phyloP scores from a whole-genome alignment of 148 eudicot genomes.

The Fallopia convolvulus region DNA sequence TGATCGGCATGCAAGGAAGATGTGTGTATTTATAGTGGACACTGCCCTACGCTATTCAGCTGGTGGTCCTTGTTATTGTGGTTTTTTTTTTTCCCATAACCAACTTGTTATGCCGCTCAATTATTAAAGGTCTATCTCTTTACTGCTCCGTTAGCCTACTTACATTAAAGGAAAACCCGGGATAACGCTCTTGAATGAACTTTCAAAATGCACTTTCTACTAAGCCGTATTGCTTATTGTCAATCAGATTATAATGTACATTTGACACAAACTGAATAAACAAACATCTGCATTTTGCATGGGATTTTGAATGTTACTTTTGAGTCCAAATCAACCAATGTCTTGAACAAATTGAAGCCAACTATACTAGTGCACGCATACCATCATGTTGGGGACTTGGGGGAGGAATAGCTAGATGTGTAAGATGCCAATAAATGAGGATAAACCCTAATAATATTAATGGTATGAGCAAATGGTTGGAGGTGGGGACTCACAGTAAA shows the following conservation, averaged over 20 bases:
- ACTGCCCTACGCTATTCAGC: neutral
- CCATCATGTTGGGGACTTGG: too few species aligned
- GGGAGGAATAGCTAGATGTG: neutral
- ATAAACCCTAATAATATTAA: neutral
- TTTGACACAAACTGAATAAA: neutral
- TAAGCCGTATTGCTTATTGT: neutral
- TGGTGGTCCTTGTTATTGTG: neutral
- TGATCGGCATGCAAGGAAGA: neutral
- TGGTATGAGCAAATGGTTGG: neutral
- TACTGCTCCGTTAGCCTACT: constrained; percentile 2
- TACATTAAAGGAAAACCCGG: neutral
- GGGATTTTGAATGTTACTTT: neutral
- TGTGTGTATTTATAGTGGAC: constrained; percentile 1
- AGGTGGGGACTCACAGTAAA: neutral
- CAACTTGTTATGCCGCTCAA: constrained; percentile 2
- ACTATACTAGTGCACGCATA: too few species aligned
- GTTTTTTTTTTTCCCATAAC: neutral
- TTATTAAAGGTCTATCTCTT: constrained; percentile 4
- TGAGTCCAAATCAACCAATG: neutral
- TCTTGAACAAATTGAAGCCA: too few species aligned
- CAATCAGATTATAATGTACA: neutral
- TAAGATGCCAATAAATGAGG: neutral
- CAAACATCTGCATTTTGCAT: neutral
- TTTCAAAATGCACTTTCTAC: neutral
- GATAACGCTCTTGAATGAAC: neutral